Conservation (phyloP, 106 monocot species). For the Chionographis japonica region DNA sequence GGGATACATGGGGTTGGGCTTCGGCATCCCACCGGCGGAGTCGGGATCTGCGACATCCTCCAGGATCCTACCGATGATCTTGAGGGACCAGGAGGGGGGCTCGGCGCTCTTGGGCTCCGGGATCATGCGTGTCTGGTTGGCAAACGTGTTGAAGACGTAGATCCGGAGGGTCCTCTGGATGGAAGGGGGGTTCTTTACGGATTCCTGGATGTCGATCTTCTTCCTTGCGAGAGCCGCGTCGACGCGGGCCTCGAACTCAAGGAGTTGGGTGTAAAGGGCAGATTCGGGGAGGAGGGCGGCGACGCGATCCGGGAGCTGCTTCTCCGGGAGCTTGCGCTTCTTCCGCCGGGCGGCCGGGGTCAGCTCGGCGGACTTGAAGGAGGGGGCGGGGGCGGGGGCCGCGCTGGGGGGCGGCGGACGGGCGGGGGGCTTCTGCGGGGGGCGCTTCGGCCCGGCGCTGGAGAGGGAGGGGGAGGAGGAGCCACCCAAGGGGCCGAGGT, state of each 20-base stretch:
- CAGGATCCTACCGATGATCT: conserved; percentile 73
- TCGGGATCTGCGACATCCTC: conserved; percentile 68
- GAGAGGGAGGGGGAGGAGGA: conserved; percentile 20
- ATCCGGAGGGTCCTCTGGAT: conserved; percentile 78
- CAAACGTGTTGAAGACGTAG: conserved; percentile 90
- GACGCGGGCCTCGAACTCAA: conserved; percentile 87
- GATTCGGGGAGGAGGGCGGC: conserved; percentile 93
- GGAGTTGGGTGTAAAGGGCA: conserved; percentile 84
- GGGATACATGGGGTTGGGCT: conserved; percentile 60
- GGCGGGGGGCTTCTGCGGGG: conserved; percentile 24
- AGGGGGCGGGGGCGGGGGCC: background rate
- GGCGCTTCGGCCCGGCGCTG: conserved; percentile 32
- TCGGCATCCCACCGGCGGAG: conserved; percentile 33
- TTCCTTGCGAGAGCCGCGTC: conserved; percentile 81
- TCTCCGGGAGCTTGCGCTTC: conserved; percentile 96
- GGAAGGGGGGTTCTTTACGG: conserved; percentile 70
- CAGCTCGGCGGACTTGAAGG: conserved; percentile 61
- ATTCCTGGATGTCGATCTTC: conserved; percentile 91
- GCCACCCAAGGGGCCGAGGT: background rate
- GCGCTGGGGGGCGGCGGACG: conserved; percentile 13
- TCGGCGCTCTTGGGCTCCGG: conserved; percentile 40
- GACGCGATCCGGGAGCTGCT: conserved; percentile 87
- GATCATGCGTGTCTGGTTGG: conserved; percentile 43
- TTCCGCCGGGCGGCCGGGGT: conserved; percentile 79
- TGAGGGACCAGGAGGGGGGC: conserved; percentile 86